Evolutionary conservation across 345 rosid species (phyloP).

Genomic region (Gynandropsis gynandra): DNA sequence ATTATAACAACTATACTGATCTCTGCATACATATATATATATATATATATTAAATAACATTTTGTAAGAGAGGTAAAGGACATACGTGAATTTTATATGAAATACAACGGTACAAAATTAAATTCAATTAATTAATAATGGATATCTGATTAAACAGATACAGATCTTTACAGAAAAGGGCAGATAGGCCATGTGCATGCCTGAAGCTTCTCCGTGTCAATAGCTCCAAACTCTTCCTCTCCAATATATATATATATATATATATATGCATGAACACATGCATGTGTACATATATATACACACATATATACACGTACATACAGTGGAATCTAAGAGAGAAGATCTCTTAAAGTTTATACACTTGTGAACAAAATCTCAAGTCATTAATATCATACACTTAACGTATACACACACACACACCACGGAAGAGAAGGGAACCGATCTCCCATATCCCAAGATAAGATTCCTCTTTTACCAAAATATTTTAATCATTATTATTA

Average conservation of each 20-base stretch:
- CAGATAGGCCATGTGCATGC: conserved; percentile 26
- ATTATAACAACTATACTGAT: too few relatives aligned
- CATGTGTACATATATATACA: not conserved
- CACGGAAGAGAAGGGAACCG: conserved; percentile 10
- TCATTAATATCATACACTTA: conserved; percentile 16
- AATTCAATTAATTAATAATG: not conserved
- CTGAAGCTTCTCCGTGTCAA: conserved; percentile 23
- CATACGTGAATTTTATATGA: not conserved
- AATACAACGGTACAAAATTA: conserved; percentile 15
- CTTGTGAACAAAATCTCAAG: conserved; percentile 13
- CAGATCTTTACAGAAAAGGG: conserved; percentile 27
- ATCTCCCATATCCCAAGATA: conserved; percentile 25
- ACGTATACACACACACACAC: conserved; percentile 4
- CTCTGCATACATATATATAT: too few relatives aligned
- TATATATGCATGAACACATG: not conserved
- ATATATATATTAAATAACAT: too few relatives aligned
- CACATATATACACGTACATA: conserved; percentile 1
- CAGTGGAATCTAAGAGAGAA: not conserved
- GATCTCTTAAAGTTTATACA: conserved; percentile 7
- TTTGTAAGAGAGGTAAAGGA: too few relatives aligned
- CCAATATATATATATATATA: not conserved
- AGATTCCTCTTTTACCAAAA: conserved; percentile 22
- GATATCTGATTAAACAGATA: conserved; percentile 10
- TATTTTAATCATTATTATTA: not conserved
- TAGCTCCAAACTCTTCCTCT: conserved; percentile 18